Base-by-base conservation (phyloP, 306 rosid genomes). In the Quercus glauca region DNA sequence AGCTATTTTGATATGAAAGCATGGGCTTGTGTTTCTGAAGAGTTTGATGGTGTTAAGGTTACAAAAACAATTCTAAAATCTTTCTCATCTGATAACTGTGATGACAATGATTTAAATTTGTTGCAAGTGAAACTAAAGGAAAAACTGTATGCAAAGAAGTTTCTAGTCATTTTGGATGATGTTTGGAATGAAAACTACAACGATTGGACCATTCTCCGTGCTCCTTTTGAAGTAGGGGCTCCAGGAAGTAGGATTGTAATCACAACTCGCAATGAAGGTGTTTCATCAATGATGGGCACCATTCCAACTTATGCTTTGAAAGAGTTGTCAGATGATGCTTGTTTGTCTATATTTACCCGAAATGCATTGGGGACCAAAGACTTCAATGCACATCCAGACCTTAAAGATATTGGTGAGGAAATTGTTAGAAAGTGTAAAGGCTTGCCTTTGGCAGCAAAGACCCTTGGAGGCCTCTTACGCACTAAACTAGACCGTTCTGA, bases 331-430 rank as follows among this genome's bases (percentile, higher is more conserved):
- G 43, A 70, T 5, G 72, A 71, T 3, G 41, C 63, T n/a, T 71
- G 41, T 43, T 59, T 74, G 61, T 20, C 73, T 13, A 1, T 78
- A 11, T 59, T 78, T 58, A 14, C 8, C 21, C 72, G 31, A 14
- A 76, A 45, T 6, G 77, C 82, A 58, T 59, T 78, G 53, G 77
- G 71, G 37, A 13, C 14, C 6, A 29, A 6, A n/a, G 23, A 73
- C 35, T 63, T 63, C 5, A 11, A 18, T 63, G 61, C 57, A 17
- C 60, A 26, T 28, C 8, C 59, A 26, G 20, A 18, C 17, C 64
- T 73, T 10, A 11, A 29, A 73, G 76, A 63, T 29, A 63, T 15
- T 63, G 77, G 64, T 12, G 31, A 33, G 37, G 26, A 29, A 52
- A 73, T 31, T 28, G 51, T 52, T 28, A 4, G 19, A 18, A 57